These are phyloP conservation scores for Trypanosoma melophagium DNA, from an alignment of 208 protist species.

Conservation along the genomic window DNA sequence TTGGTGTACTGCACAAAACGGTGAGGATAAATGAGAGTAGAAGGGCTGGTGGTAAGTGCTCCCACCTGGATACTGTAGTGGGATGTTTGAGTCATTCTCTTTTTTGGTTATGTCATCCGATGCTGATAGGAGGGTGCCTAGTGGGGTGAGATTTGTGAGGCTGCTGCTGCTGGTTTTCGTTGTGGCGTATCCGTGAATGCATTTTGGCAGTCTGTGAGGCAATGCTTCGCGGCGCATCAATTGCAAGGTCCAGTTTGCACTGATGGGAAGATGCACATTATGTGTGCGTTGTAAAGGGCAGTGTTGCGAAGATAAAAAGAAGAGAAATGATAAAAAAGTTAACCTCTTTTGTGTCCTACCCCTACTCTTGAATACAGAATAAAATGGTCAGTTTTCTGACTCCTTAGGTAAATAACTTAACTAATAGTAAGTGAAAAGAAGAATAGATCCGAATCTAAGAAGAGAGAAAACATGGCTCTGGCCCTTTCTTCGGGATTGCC, in stretches of 20 bases:
- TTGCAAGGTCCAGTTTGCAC: no score
- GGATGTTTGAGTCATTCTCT: background rate
- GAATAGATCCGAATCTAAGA: no score
- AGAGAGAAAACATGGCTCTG: no score
- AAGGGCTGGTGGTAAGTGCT: background rate
- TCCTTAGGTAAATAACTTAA: background rate
- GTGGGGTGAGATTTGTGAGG: background rate
- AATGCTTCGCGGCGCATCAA: no score
- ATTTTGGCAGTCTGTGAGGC: no score
- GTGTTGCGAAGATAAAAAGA: background rate
- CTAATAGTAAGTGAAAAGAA: background rate
- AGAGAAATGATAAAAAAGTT: conserved; percentile 7
- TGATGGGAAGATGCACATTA: no score
- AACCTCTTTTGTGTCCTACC: background rate
- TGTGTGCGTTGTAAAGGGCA: background rate
- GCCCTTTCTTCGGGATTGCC: no score
- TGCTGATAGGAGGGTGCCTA: background rate
- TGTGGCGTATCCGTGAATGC: no score
- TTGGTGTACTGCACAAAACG: conserved; percentile 2
- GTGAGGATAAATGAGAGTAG: background rate
- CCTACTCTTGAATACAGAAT: background rate
- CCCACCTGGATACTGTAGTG: background rate
- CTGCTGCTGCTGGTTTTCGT: background rate
- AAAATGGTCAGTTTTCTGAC: conserved; percentile 6
- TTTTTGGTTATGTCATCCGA: background rate